Conservation (phyloP, 768 basidiomycete genomes). For the Lactifluus volemus region DNA sequence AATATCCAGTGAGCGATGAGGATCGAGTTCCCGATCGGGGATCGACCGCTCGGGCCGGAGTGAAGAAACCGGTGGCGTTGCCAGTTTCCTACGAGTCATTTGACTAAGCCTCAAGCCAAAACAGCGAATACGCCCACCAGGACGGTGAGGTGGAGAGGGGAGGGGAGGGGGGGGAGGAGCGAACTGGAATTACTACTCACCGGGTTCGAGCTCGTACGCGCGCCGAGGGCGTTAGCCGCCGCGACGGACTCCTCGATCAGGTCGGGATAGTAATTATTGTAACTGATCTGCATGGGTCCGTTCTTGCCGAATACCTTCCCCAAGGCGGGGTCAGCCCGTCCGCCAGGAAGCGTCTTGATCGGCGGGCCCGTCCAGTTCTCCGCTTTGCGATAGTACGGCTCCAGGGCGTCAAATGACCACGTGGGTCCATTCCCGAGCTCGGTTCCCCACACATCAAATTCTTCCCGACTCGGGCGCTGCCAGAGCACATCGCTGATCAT, state of each 20-base stretch:
- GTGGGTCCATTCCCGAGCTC: conserved; percentile 13
- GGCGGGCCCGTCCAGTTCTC: conserved; percentile 18
- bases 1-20: conserved; percentile 17
- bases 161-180: neutral
- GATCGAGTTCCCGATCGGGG: conserved; percentile 17
- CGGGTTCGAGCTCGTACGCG: conserved; percentile 10
- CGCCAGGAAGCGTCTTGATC: conserved; percentile 10
- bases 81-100: conserved; percentile 5
- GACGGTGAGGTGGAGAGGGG: neutral
- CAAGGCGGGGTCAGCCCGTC: neutral
- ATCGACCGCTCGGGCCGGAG: conserved; percentile 17
- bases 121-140: neutral
- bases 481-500: conserved; percentile 20
- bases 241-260: conserved; percentile 16
- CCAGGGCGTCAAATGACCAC: conserved; percentile 15
- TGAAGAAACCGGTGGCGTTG: conserved; percentile 16
- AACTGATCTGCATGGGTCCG: conserved; percentile 17
- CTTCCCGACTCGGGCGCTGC: conserved; percentile 17
- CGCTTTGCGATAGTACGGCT: conserved; percentile 16
- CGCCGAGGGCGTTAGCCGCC: conserved; percentile 11
- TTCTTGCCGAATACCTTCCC: conserved; percentile 1
- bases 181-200: neutral
- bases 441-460: conserved; percentile 15
- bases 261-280: conserved; percentile 17
- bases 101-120: neutral